A percentile compares a stretch with the other conserved stretches of the same genome.
Conservation (phyloP, 805 yeast species). For the Suhomyces kilbournensis region DNA sequence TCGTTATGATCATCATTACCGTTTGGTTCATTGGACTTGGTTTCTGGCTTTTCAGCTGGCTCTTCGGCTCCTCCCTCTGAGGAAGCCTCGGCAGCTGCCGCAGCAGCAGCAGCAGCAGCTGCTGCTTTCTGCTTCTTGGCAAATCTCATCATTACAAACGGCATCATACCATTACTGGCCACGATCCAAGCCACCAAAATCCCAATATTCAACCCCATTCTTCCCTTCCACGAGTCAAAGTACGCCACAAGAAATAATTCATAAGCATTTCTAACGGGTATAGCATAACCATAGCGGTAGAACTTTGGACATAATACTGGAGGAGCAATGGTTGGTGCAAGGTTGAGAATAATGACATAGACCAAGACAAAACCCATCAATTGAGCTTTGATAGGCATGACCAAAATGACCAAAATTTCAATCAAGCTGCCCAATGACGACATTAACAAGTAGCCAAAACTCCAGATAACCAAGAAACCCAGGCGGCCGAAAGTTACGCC, state of each 20-base stretch:
- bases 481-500: constrained; percentile 24
- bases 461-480: constrained; percentile 35
- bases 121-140: constrained; percentile 12
- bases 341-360: constrained; percentile 25
- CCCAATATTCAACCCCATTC: constrained; percentile 32
- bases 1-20: neutral
- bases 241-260: constrained; percentile 30
- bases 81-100: constrained; percentile 6
- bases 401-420: constrained; percentile 23
- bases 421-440: constrained; percentile 30
- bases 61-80: no score
- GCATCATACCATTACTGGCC: constrained; percentile 22
- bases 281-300: constrained; percentile 29
- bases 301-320: constrained; percentile 23
- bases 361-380: constrained; percentile 28
- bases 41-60: no score
- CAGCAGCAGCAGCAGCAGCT: constrained; percentile 7
- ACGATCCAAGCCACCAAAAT: constrained; percentile 31
- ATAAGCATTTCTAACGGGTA: constrained; percentile 27
- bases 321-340: constrained; percentile 32
- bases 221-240: constrained; percentile 33
- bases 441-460: constrained; percentile 27
- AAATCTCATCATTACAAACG: constrained; percentile 22
- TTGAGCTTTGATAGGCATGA: constrained; percentile 22
- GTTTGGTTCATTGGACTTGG: neutral